These are phyloP conservation scores for Rutidosis leptorrhynchoides DNA, from an alignment of 129 eudicot genomes.

Conservation along the genomic window DNA sequence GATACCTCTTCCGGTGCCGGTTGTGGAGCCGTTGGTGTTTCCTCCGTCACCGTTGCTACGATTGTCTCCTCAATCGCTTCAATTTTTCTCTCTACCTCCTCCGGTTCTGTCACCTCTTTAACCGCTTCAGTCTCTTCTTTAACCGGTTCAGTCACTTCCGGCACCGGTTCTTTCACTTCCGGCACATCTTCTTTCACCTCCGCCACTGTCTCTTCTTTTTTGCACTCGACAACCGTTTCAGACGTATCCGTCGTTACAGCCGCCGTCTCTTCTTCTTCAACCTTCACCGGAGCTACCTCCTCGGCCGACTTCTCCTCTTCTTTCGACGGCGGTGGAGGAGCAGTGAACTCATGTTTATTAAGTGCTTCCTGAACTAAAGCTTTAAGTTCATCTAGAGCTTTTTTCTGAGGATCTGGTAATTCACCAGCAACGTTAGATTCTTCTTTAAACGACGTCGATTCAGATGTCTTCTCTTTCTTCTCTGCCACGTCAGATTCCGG, in stretches of 20 bases:
- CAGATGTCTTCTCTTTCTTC: conserved; percentile 43
- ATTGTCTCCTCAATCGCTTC: conserved; percentile 59
- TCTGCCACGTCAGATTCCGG: conserved; percentile 30
- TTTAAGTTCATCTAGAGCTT: conserved; percentile 70
- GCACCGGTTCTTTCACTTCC: not conserved
- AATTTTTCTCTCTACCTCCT: conserved; percentile 35
- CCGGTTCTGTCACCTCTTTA: conserved; percentile 20
- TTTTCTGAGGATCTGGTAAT: conserved; percentile 59
- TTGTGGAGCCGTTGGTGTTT: conserved; percentile 26
- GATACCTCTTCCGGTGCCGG: conserved; percentile 65
- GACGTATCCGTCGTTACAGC: conserved; percentile 7
- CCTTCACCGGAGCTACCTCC: conserved; percentile 10
- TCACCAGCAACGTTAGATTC: conserved; percentile 69
- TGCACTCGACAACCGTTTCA: conserved; percentile 21
- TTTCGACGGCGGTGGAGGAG: conserved; percentile 32
- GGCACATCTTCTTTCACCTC: conserved; percentile 31
- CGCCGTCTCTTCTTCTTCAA: conserved; percentile 37
- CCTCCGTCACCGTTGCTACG: conserved; percentile 31
- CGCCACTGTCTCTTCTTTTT: conserved; percentile 41
- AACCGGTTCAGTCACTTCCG: conserved; percentile 16
- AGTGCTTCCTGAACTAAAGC: conserved; percentile 58
- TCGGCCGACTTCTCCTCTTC: conserved; percentile 4
- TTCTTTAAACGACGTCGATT: conserved; percentile 68
- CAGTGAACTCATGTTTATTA: conserved; percentile 57
- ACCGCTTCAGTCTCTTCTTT: conserved; percentile 2